Conservation (phyloP, 805 yeast species). For the Lachancea lanzarotensis region DNA sequence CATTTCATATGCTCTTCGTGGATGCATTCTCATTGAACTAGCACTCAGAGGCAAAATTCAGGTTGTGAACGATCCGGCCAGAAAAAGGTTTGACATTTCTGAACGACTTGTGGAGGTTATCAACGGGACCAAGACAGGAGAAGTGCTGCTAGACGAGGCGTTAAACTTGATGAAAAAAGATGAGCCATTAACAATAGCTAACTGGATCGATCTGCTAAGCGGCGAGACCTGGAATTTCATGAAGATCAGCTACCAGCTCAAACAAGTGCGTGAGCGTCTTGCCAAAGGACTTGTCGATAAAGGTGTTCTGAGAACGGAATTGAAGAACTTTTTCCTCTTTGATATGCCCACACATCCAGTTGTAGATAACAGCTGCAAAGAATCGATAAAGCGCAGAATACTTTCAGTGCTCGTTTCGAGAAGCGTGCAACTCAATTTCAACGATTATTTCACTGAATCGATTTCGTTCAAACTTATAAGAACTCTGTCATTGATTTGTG, state of each 20-base stretch:
- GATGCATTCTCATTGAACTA: conserved; percentile 85
- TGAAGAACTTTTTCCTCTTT: conserved; percentile 86
- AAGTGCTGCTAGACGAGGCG: conserved; percentile 90
- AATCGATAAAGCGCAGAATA: conserved; percentile 67
- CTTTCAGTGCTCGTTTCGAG: conserved; percentile 64
- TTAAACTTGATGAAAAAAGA: conserved; percentile 82
- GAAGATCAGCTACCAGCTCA: conserved; percentile 90
- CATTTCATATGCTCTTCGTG: conserved; percentile 91
- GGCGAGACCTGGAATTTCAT: conserved; percentile 97
- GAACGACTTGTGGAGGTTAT: conserved; percentile 85
- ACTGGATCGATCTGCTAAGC: conserved; percentile 89
- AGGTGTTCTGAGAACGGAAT: conserved; percentile 91
- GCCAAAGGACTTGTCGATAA: conserved; percentile 97
- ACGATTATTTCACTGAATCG: conserved; percentile 61
- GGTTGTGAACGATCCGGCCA: conserved; percentile 85
- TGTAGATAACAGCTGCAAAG: conserved; percentile 79
- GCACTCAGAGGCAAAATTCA: conserved; percentile 87
- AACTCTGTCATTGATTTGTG: conserved; percentile 74
- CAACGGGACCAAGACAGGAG: conserved; percentile 86
- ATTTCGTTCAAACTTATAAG: conserved; percentile 68
- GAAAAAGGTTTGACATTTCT: conserved; percentile 79
- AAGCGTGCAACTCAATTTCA: conserved; percentile 51
- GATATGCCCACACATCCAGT: conserved; percentile 99
- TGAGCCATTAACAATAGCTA: conserved; percentile 70
- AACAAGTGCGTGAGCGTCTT: conserved; percentile 93